Evolutionary conservation across 1,284 basidiomycete genomes (phyloP), one percentile per base, ranked within the genome.

Genomic region (Irpex sp.): DNA sequence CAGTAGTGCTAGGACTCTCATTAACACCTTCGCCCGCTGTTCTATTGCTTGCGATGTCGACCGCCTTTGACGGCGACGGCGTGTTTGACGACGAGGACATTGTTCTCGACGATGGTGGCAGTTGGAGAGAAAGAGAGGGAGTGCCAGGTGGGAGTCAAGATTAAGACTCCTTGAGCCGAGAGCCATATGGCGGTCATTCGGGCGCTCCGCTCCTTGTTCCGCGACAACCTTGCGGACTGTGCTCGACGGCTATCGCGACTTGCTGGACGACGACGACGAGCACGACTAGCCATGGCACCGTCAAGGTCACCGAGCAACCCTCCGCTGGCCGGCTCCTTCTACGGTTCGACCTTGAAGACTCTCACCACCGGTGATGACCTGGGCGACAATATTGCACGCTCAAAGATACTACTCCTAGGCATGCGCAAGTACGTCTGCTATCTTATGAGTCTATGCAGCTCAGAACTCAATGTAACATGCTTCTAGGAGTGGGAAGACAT

Each of bases 401-500:
- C 90, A 60, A 94, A 92, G 76, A 86, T 95, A 57, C 83, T 94
- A 15, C 81, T 94, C 9, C 78, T 94, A 43, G 94, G 93, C 2
- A 84, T 92, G 71, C 84, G 92, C 70, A 90, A 90, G 92, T 91
- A 66, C 61, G 78, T 70, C 35, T 35, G 21, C 37, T 17, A 60
- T 53, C 59, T 36, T 43, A 33, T 33, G 31, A 33, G 5, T 33
- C 6, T 33, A 33, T 17, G 39, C 7, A 13, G 8, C 37, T 33
- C 35, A 37, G 37, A 6, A 17, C 31, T 37, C 46, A 53, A n/a
- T 21, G 15, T 36, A 59, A 21, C 15, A 19, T n/a, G 21, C 31
- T 19, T 50, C 19, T 55, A 92, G 96, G 78, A 90, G 92, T 61
- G 97, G 97, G 63, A 99, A 98, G 77, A 93, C 95, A 21, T 95